These are phyloP conservation scores for Senna siamea DNA, from an alignment of 306 rosid genomes.

Conservation along the genomic window DNA sequence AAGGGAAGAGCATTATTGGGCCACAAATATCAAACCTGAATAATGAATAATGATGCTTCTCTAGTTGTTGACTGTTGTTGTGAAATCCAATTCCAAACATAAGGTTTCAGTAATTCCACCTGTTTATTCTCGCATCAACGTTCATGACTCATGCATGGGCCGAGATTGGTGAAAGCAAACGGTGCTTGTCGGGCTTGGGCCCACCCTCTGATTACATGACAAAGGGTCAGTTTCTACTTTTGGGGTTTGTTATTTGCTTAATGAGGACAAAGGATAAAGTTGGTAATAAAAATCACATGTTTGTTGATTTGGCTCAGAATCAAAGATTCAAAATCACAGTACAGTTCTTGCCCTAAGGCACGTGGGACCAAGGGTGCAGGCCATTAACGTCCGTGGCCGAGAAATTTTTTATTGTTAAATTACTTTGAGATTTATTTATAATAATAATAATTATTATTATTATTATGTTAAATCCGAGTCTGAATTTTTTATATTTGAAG, in stretches of 20 bases:
- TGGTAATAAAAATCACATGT: neutral
- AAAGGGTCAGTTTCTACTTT: neutral
- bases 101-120: constrained; percentile 36
- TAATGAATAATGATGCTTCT: no score
- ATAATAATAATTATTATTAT: no score
- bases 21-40: neutral
- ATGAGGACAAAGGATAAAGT: neutral
- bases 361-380: no score
- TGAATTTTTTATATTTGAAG: no score
- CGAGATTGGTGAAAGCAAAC: neutral
- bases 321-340: no score
- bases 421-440: no score
- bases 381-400: no score
- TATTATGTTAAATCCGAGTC: no score
- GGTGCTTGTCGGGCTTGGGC: neutral
- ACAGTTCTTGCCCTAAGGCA: no score
- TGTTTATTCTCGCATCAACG: neutral
- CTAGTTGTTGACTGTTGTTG: neutral
- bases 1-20: neutral
- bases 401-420: no score
- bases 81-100: neutral
- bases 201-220: neutral
- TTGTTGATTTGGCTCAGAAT: no score
- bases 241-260: no score
- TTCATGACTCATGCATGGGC: constrained; percentile 4